Percentiles rank a stretch among this genome's conserved stretches.
Conservation (phyloP, 2,329 filamentous ascomycete species). For the Epichloe coenophiala region DNA sequence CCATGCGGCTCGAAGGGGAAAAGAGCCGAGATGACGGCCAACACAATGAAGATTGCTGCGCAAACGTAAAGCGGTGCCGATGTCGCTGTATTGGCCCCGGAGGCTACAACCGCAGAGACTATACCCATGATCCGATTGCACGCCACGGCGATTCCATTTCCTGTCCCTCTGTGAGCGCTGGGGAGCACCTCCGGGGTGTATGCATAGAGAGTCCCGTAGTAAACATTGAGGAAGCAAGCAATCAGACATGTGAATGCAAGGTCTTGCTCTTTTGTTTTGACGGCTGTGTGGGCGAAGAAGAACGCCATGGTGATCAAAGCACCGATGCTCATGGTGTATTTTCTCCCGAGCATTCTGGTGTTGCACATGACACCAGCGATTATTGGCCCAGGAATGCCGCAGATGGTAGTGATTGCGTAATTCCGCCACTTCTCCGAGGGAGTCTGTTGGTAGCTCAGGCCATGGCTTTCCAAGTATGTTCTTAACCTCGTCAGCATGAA, state of each 20-base stretch:
- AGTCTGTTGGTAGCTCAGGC: constrained; percentile 38
- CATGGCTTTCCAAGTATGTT: constrained; percentile 46
- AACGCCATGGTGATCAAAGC: constrained; percentile 54
- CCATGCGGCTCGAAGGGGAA: constrained; percentile 56
- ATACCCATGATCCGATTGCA: constrained; percentile 66
- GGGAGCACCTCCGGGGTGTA: constrained; percentile 51
- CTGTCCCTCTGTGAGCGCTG: constrained; percentile 58
- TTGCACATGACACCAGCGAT: constrained; percentile 56
- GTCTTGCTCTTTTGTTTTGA: constrained; percentile 48
- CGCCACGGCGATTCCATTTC: constrained; percentile 59
- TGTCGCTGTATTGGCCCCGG: constrained; percentile 44
- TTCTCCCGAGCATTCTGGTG: constrained; percentile 41
- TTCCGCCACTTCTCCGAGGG: constrained; percentile 55
- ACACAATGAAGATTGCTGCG: constrained; percentile 47
- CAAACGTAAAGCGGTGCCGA: constrained; percentile 56
- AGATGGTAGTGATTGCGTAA: constrained; percentile 56
- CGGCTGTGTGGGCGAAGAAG: constrained; percentile 63
- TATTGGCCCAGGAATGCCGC: constrained; percentile 54
- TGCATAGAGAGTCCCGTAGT: constrained; percentile 56
- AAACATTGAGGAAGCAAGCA: constrained; percentile 55
- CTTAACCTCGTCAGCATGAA: constrained; percentile 6
- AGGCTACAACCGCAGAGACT: constrained; percentile 53
- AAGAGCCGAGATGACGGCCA: constrained; percentile 41
- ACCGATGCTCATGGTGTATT: constrained; percentile 53
- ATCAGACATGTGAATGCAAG: constrained; percentile 57